Percentiles rank a stretch among this genome's conserved stretches.
Evolutionary conservation across 2,329 filamentous ascomycete genomes (phyloP).

Genomic region (Colletotrichum incanum): DNA sequence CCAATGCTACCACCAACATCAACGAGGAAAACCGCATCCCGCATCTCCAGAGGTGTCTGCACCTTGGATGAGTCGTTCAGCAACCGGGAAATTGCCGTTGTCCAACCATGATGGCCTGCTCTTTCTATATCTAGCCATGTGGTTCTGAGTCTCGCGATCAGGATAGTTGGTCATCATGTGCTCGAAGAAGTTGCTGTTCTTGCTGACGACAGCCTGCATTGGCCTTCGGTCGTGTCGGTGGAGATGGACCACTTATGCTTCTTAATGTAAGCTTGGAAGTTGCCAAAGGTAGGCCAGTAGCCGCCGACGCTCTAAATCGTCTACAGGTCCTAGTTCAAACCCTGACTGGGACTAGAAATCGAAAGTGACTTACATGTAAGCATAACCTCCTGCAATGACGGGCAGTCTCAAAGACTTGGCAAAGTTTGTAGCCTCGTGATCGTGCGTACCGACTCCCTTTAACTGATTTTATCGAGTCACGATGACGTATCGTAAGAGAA

Average conservation of each 20-base stretch:
- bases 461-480: constrained; percentile 55
- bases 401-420: constrained; percentile 48
- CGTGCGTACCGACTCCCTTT: constrained; percentile 50
- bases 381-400: constrained; percentile 48
- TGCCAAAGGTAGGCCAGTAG: constrained; percentile 25
- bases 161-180: constrained; percentile 34
- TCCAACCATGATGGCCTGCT: constrained; percentile 40
- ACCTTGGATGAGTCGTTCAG: constrained; percentile 48
- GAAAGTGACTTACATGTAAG: constrained; percentile 47
- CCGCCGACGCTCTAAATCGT: constrained; percentile 8
- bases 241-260: constrained; percentile 11
- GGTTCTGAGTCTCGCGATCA: constrained; percentile 25
- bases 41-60: constrained; percentile 15
- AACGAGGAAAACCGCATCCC: constrained; percentile 32
- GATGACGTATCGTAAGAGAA: constrained; percentile 53
- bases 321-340: background rate
- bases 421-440: constrained; percentile 53
- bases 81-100: constrained; percentile 44
- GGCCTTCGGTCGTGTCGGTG: constrained; percentile 12
- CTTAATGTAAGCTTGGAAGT: constrained; percentile 34
- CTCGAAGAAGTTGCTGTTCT: constrained; percentile 23
- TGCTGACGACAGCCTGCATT: constrained; percentile 20
- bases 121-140: constrained; percentile 27
- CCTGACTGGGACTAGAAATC: background rate
- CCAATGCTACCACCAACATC: constrained; percentile 49